phyloP scores from a whole-genome alignment of 139 green algal species.

The Nannochloris sp. region DNA sequence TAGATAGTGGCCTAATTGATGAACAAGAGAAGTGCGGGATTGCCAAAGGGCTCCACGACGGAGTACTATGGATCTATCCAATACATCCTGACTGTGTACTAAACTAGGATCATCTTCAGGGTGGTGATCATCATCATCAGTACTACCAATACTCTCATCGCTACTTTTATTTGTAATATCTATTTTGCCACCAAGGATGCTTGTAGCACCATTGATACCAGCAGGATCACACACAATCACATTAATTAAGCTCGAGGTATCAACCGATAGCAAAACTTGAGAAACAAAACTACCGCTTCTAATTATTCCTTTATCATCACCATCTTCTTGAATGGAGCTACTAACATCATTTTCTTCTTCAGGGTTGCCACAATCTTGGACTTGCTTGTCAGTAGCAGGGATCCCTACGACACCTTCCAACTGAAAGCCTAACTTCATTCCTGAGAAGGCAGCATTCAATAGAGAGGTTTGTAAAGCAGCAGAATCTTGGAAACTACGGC shows the following conservation, averaged over 20 bases:
- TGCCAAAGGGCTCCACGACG: slow-evolving; percentile 9
- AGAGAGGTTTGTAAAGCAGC: not conserved
- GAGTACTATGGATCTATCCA: slow-evolving; percentile 2
- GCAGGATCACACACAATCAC: slow-evolving; percentile 23
- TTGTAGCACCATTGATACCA: slow-evolving; percentile 8
- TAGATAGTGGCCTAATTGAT: slow-evolving; percentile 28
- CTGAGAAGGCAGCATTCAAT: not conserved
- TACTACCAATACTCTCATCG: not conserved
- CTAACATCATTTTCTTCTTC: not conserved
- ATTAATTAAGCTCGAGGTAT: not conserved
- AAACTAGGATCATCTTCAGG: not conserved
- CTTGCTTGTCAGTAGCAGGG: not conserved
- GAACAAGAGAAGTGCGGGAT: slow-evolving; percentile 17
- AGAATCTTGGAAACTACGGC: not conserved
- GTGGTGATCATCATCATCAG: not conserved
- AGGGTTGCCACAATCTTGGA: not conserved
- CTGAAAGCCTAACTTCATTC: not conserved
- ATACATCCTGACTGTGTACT: no score
- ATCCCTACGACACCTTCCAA: not conserved
- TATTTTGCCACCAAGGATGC: slow-evolving; percentile 6
- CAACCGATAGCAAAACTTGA: not conserved
- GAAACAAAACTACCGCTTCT: not conserved
- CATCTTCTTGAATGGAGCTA: not conserved
- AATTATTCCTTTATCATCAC: no score
- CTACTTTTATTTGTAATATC: no score